A percentile compares a stretch with the other conserved stretches of the same genome.
Conservation (phyloP, 2,329 filamentous ascomycete species). For the Sporothrix pseudoabietina region DNA sequence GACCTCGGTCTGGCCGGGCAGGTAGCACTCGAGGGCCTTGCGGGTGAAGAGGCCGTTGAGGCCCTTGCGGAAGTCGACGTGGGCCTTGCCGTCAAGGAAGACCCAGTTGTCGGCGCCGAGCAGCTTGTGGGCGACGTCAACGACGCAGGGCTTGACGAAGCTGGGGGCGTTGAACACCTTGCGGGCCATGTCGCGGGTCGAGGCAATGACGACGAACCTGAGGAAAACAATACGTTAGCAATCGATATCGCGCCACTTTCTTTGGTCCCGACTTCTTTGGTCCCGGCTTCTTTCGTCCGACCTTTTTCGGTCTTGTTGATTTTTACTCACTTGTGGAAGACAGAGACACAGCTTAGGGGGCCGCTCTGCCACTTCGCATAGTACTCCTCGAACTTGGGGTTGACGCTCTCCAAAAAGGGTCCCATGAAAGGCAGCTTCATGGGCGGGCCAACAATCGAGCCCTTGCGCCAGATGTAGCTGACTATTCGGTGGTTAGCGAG, state of each 20-base stretch:
- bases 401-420: conserved; percentile 89
- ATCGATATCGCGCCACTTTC: background rate
- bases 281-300: background rate
- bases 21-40: conserved; percentile 80
- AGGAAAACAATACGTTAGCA: conserved; percentile 16
- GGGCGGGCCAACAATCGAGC: conserved; percentile 71
- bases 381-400: conserved; percentile 91
- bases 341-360: conserved; percentile 91
- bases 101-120: conserved; percentile 94
- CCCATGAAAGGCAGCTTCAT: conserved; percentile 87
- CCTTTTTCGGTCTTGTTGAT: no score
- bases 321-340: conserved; percentile 80
- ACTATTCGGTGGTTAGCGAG: conserved; percentile 51
- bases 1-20: conserved; percentile 89
- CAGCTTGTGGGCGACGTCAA: conserved; percentile 91
- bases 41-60: conserved; percentile 93
- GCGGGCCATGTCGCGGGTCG: conserved; percentile 89
- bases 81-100: conserved; percentile 90
- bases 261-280: background rate
- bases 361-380: conserved; percentile 90
- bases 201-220: conserved; percentile 96
- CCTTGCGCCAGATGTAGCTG: conserved; percentile 74
- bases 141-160: conserved; percentile 94
- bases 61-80: conserved; percentile 96
- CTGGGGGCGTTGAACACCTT: conserved; percentile 94